These are phyloP conservation scores for Diaporthe citri DNA, from an alignment of 2,329 filamentous ascomycete species.

Conservation along the genomic window DNA sequence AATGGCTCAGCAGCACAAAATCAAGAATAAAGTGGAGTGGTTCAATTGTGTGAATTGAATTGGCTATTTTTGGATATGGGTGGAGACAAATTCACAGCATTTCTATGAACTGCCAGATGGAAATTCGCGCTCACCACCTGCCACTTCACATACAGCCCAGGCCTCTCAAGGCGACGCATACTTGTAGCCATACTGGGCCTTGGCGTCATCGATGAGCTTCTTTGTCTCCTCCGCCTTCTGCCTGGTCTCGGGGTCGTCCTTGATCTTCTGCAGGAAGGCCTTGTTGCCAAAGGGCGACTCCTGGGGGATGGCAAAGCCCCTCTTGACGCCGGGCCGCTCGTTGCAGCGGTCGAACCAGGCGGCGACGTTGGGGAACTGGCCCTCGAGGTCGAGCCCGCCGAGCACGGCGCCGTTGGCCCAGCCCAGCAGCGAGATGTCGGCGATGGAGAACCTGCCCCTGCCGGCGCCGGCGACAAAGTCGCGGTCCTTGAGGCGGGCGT, in stretches of 20 bases:
- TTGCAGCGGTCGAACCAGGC: slow-evolving; percentile 75
- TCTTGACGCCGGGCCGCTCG: slow-evolving; percentile 70
- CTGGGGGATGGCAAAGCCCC: slow-evolving; percentile 72
- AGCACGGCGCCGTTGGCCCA: slow-evolving; percentile 74
- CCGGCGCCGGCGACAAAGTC: slow-evolving; percentile 67
- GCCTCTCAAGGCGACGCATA: slow-evolving; percentile 55
- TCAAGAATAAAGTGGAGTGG: neutral
- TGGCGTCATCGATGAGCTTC: slow-evolving; percentile 54
- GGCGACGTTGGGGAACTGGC: slow-evolving; percentile 74
- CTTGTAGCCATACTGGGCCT: slow-evolving; percentile 63
- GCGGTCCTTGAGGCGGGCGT: slow-evolving; percentile 70
- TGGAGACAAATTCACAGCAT: neutral
- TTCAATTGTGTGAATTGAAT: neutral
- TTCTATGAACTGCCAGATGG: no score
- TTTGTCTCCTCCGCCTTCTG: slow-evolving; percentile 56
- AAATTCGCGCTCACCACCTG: neutral
- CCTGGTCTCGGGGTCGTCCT: slow-evolving; percentile 59
- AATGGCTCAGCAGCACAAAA: neutral
- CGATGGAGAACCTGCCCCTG: slow-evolving; percentile 71
- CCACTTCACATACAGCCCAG: neutral
- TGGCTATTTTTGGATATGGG: neutral
- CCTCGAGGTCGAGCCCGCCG: slow-evolving; percentile 70
- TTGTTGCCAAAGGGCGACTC: slow-evolving; percentile 56
- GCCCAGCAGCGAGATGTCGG: slow-evolving; percentile 79
- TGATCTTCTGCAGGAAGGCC: slow-evolving; percentile 53